phyloP scores from a whole-genome alignment of 2,329 filamentous ascomycete species.

The Epichloe festucae region DNA sequence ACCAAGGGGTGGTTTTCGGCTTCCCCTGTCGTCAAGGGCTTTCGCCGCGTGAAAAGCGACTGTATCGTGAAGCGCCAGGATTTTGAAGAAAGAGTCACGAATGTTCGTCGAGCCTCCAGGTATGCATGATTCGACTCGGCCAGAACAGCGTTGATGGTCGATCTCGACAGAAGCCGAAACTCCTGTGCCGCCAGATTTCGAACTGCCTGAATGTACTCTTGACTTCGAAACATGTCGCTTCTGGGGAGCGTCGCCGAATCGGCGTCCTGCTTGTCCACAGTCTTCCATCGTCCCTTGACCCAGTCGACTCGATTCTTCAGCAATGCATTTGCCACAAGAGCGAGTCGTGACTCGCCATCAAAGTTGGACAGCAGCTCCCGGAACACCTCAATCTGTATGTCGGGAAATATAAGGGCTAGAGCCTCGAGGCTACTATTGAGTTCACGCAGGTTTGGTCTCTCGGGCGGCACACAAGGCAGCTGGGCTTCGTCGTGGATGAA shows the following conservation, averaged over 20 bases:
- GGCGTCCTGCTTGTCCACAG: slow-evolving; percentile 24
- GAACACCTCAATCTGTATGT: slow-evolving; percentile 72
- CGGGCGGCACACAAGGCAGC: slow-evolving; percentile 32
- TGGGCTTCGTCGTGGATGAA: slow-evolving; percentile 46
- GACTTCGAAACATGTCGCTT: slow-evolving; percentile 54
- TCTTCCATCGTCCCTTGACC: slow-evolving; percentile 55
- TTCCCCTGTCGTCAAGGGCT: slow-evolving; percentile 38
- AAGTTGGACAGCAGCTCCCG: slow-evolving; percentile 67
- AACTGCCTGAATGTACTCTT: slow-evolving; percentile 55
- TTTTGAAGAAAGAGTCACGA: slow-evolving; percentile 55
- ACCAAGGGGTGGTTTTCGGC: slow-evolving; percentile 50
- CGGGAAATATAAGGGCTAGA: slow-evolving; percentile 61
- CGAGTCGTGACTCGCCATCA: slow-evolving; percentile 62
- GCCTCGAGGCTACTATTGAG: slow-evolving; percentile 58
- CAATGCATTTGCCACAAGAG: slow-evolving; percentile 64
- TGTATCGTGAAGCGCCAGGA: slow-evolving; percentile 69
- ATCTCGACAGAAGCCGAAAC: slow-evolving; percentile 61
- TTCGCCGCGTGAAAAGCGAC: slow-evolving; percentile 55
- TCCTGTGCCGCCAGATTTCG: slow-evolving; percentile 57
- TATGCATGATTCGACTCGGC: slow-evolving; percentile 75
- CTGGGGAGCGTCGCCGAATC: slow-evolving; percentile 31
- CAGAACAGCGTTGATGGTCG: slow-evolving; percentile 64
- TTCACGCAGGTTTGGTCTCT: slow-evolving; percentile 50
- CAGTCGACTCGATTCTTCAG: slow-evolving; percentile 59
- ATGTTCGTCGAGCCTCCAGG: slow-evolving; percentile 53